phyloP scores from a whole-genome alignment of 83 land plant genomes.

The Diphasiastrum complanatum region DNA sequence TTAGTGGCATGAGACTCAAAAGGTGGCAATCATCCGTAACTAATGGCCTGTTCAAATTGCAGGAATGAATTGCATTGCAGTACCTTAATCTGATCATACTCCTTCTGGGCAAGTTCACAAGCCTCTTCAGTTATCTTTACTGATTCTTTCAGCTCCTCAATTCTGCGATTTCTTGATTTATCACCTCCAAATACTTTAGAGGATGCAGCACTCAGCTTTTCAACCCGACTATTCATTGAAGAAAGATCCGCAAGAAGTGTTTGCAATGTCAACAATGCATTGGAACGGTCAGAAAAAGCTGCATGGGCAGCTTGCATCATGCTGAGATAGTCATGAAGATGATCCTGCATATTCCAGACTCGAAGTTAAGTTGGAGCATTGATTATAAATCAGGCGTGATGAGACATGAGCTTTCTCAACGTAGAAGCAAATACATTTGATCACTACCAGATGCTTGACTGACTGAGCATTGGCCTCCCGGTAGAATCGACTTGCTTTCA shows the following conservation, averaged over 20 bases:
- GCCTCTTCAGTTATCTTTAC: slow-evolving; percentile 64
- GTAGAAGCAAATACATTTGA: too few species aligned
- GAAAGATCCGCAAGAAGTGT: slow-evolving; percentile 60
- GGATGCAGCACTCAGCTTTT: slow-evolving; percentile 65
- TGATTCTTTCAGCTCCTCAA: slow-evolving; percentile 67
- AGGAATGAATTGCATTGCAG: not conserved
- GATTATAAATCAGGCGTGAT: not conserved
- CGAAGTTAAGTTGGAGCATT: not conserved
- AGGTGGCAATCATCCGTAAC: not conserved
- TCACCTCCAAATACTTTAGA: slow-evolving; percentile 85
- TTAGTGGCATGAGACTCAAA: too few species aligned
- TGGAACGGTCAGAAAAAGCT: slow-evolving; percentile 77
- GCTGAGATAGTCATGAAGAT: slow-evolving; percentile 78
- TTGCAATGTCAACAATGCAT: slow-evolving; percentile 77
- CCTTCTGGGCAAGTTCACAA: slow-evolving; percentile 47
- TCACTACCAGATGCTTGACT: slow-evolving; percentile 75
- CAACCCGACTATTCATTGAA: slow-evolving; percentile 50
- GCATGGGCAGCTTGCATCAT: slow-evolving; percentile 63
- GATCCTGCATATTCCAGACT: slow-evolving; percentile 72
- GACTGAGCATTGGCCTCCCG: slow-evolving; percentile 79
- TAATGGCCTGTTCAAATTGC: too few species aligned
- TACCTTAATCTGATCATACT: slow-evolving; percentile 89
- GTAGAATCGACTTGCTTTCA: slow-evolving; percentile 83
- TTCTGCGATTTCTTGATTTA: slow-evolving; percentile 50
- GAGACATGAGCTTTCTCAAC: too few species aligned